These are phyloP conservation scores for Austroboletus festivus DNA, from an alignment of 768 basidiomycete species.

Conservation along the genomic window DNA sequence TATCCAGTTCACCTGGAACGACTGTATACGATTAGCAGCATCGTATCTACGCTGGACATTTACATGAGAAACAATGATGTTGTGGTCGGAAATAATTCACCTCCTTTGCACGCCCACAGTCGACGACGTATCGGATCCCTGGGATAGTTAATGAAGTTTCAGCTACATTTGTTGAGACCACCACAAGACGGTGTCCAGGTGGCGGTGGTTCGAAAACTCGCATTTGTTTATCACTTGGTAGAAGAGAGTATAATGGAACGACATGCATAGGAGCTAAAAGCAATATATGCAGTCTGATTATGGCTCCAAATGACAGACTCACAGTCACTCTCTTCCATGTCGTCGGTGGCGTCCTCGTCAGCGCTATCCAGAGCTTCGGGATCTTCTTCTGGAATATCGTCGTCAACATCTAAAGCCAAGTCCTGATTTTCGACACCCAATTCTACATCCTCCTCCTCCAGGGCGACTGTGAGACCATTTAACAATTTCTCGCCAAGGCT, in stretches of 20 bases:
- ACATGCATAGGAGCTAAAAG: constrained; percentile 85
- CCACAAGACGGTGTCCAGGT: constrained; percentile 76
- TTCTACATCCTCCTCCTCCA: constrained; percentile 82
- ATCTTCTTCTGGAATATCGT: constrained; percentile 57
- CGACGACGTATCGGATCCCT: constrained; percentile 96
- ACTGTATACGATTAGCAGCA: constrained; percentile 74
- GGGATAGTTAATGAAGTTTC: constrained; percentile 98
- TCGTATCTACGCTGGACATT: constrained; percentile 75
- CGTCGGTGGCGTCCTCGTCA: constrained; percentile 54
- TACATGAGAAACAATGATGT: background rate
- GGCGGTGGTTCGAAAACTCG: constrained; percentile 87
- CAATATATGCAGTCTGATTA: constrained; percentile 1
- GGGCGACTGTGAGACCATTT: constrained; percentile 45
- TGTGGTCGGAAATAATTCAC: constrained; percentile 35
- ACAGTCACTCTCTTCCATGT: constrained; percentile 69
- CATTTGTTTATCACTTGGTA: constrained; percentile 95
- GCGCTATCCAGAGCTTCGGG: constrained; percentile 75
- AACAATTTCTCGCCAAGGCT: background rate
- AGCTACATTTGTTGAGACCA: constrained; percentile 94
- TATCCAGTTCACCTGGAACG: constrained; percentile 90
- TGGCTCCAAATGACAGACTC: constrained; percentile 18
- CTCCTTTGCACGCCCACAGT: constrained; percentile 94
- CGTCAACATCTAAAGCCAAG: constrained; percentile 68
- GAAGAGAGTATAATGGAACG: constrained; percentile 88
- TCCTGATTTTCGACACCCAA: constrained; percentile 51